Base-by-base conservation (phyloP, 768 basidiomycete species). In the Russula sp. region DNA sequence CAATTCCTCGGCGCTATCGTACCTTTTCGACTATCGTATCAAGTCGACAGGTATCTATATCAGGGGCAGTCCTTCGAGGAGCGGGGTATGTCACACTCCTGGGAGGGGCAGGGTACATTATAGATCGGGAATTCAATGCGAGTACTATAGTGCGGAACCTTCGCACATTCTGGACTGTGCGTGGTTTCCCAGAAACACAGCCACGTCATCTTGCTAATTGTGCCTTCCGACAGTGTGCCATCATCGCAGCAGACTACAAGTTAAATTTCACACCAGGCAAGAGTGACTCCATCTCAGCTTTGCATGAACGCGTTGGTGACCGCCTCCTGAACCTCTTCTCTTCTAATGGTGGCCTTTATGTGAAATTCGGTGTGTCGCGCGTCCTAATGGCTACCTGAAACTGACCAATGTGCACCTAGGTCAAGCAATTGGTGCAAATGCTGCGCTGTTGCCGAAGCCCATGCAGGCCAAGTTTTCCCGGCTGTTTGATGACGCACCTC, bases 401-500 rank as follows among this genome's bases (percentile, higher is more conserved):
- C 45, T 4, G 56, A 48, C 50, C 55, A 20, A 39, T 50, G 59
- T 57, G n/a, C 18, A 55, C 49, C 8, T 49, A 78, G 86, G 88
- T 5, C 91, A 91, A 73, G 85, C 86, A 4, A 84, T 92, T 63
- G 93, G 87, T 7, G 87, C 90, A 11, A 95, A 95, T 75, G 87
- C 92, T 5, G 89, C 89, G 0, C 73, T 96, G 1, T 81, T 98
- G 7, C 95, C 94, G 0, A 82, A 81, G 62, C 85, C 93, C 6
- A 88, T 94, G 76, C 87, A 93, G 70, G 79, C 83, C 69, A 90
- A 88, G 61, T 94, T 97, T 68, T 81, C 85, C 2, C 85, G 81
- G 62, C 79, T 97, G 2, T 95, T 95, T 68, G 95, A 96, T 67
- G 86, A 89, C 52, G 93, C 94, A 0, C 94, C 94, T 0, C 88